Evolutionary conservation across 208 protist genomes (phyloP).

Genomic region (Leishmania guyanensis): DNA sequence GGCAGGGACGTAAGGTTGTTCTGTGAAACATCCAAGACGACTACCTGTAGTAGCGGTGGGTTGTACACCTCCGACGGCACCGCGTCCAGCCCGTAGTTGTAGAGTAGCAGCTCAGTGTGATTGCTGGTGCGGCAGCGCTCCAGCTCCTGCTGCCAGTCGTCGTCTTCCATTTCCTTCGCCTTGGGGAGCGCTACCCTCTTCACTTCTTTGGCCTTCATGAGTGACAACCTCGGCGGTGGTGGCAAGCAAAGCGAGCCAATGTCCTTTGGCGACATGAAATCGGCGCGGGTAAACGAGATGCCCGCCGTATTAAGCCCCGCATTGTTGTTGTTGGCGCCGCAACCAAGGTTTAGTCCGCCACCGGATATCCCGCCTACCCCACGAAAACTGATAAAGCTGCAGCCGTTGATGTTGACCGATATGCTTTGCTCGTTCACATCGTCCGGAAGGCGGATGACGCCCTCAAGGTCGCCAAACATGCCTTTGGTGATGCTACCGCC

Average conservation of each 20-base stretch:
- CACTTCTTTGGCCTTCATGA: conserved; percentile 28
- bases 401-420: conserved; percentile 32
- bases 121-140: conserved; percentile 51
- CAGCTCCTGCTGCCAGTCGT: conserved; percentile 75
- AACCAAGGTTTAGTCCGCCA: background rate
- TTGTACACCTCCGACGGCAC: conserved; percentile 76
- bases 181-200: conserved; percentile 66
- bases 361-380: conserved; percentile 11
- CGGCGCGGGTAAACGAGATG: conserved; percentile 15
- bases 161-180: conserved; percentile 69
- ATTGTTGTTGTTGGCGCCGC: conserved; percentile 1
- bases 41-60: conserved; percentile 68
- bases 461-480: conserved; percentile 27
- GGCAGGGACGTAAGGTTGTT: conserved; percentile 72
- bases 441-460: conserved; percentile 27
- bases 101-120: conserved; percentile 63
- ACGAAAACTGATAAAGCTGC: conserved; percentile 37
- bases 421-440: conserved; percentile 34
- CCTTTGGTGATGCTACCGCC: conserved; percentile 23
- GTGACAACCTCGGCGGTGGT: conserved; percentile 24
- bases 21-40: conserved; percentile 70
- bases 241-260: conserved; percentile 18
- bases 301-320: background rate
- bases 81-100: conserved; percentile 63
- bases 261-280: conserved; percentile 23